These are phyloP conservation scores for Sesbania bispinosa DNA, from an alignment of 306 rosid species.

Conservation along the genomic window DNA sequence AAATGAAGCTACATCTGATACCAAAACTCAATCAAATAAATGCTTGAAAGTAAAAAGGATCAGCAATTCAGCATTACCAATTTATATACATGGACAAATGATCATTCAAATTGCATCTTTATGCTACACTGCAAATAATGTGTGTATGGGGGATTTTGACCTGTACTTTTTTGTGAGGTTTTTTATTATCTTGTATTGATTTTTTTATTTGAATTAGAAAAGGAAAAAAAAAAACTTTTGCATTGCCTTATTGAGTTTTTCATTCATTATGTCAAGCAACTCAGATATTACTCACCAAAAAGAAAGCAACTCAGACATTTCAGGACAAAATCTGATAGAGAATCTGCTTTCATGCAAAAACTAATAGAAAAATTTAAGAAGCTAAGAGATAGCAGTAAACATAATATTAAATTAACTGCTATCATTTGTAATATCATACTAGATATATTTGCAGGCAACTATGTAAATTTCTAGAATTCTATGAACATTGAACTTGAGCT, in stretches of 20 bases:
- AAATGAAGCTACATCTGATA: constrained; percentile 22
- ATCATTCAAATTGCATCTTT: constrained; percentile 8
- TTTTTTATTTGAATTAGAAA: background rate
- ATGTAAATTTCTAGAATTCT: constrained; percentile 10
- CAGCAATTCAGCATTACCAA: constrained; percentile 1
- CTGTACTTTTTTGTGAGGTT: background rate
- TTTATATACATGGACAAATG: background rate
- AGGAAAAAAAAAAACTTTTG: background rate
- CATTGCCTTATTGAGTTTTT: constrained; percentile 13
- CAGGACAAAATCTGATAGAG: constrained; percentile 13
- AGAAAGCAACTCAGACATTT: constrained; percentile 11
- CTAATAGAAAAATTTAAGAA: constrained; percentile 3
- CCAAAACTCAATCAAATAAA: constrained; percentile 26
- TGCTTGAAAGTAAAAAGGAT: constrained; percentile 2
- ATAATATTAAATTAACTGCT: background rate
- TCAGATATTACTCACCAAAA: no score
- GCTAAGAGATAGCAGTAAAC: constrained; percentile 5
- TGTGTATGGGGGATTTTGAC: background rate
- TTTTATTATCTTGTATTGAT: background rate
- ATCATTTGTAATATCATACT: background rate
- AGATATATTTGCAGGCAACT: background rate
- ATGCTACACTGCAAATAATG: background rate
- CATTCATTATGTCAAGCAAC: constrained; percentile 23
- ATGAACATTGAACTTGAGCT: constrained; percentile 14
- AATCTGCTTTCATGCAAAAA: constrained; percentile 9